phyloP scores from a whole-genome alignment of 116 monocot genomes.

The Papilionanthe hybrid region DNA sequence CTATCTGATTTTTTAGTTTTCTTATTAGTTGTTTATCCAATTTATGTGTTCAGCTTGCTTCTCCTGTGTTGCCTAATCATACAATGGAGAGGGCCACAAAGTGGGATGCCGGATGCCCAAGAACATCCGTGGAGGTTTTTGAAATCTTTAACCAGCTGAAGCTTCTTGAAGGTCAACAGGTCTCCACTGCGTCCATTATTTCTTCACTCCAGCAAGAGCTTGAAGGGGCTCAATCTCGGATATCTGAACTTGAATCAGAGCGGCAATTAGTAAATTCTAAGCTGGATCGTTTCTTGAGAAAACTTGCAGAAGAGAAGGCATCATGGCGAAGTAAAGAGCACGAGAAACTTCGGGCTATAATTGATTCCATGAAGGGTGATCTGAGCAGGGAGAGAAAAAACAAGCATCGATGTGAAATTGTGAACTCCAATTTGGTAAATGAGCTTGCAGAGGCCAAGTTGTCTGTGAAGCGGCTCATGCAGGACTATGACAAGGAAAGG shows the following conservation, averaged over 20 bases:
- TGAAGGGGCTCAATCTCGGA: conserved; percentile 34
- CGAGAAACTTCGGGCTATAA: conserved; percentile 47
- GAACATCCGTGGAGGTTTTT: conserved; percentile 25
- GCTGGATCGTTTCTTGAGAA: conserved; percentile 57
- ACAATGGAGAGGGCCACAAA: conserved; percentile 75
- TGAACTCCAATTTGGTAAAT: conserved; percentile 59
- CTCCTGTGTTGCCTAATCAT: conserved; percentile 25
- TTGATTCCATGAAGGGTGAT: conserved; percentile 66
- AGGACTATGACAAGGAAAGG: conserved; percentile 72
- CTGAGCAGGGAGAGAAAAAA: conserved; percentile 75
- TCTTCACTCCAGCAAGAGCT: conserved; percentile 52
- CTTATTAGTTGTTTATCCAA: not conserved
- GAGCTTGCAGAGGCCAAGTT: conserved; percentile 66
- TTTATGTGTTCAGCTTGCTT: conserved; percentile 33
- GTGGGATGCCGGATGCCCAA: conserved; percentile 62
- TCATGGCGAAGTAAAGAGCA: conserved; percentile 53
- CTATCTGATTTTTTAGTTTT: not conserved
- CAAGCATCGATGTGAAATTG: conserved; percentile 39
- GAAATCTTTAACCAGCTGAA: conserved; percentile 36
- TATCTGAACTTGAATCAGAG: conserved; percentile 59
- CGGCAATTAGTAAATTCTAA: conserved; percentile 43
- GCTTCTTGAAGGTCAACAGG: conserved; percentile 39
- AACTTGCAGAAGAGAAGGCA: conserved; percentile 40
- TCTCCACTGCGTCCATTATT: conserved; percentile 14
- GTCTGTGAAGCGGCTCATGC: conserved; percentile 51